Percentiles rank a stretch among this genome's conserved stretches.
Conservation (phyloP, 257 asterid species). For the Jacaranda copaia region DNA sequence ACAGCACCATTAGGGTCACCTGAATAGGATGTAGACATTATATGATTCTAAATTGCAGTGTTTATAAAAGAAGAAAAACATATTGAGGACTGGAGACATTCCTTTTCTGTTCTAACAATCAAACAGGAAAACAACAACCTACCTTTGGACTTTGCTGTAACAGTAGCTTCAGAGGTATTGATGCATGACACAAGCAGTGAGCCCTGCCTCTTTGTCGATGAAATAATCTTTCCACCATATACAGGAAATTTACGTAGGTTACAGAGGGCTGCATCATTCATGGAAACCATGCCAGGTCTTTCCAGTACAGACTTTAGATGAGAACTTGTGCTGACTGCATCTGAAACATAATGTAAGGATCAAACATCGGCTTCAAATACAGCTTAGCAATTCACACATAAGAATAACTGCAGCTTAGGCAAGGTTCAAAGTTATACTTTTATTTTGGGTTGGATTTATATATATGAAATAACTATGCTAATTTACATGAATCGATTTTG, state of each 20-base stretch:
- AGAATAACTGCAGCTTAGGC: slow-evolving; percentile 32
- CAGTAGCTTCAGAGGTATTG: slow-evolving; percentile 66
- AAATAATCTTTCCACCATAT: slow-evolving; percentile 48
- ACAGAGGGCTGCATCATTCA: slow-evolving; percentile 48
- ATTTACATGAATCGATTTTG: background rate
- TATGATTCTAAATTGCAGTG: slow-evolving; percentile 31
- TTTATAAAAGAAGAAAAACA: slow-evolving; percentile 20
- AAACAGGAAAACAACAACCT: slow-evolving; percentile 39
- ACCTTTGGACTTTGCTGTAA: slow-evolving; percentile 63
- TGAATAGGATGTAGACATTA: slow-evolving; percentile 43
- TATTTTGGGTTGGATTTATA: slow-evolving; percentile 15
- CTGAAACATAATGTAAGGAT: slow-evolving; percentile 35
- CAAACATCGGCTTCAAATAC: slow-evolving; percentile 37
- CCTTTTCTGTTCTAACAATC: slow-evolving; percentile 17
- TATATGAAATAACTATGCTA: background rate
- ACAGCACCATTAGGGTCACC: slow-evolving; percentile 65
- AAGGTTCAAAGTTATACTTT: background rate
- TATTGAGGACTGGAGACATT: background rate
- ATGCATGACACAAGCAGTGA: slow-evolving; percentile 57
- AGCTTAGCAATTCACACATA: slow-evolving; percentile 2
- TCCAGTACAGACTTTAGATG: slow-evolving; percentile 54
- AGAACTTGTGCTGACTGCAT: slow-evolving; percentile 52
- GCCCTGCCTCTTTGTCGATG: slow-evolving; percentile 53
- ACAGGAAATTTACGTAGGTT: slow-evolving; percentile 40
- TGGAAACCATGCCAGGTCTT: slow-evolving; percentile 55